These are phyloP conservation scores for Digitaria exilis DNA, from an alignment of 202 grass and related monocot species.

Conservation along the genomic window DNA sequence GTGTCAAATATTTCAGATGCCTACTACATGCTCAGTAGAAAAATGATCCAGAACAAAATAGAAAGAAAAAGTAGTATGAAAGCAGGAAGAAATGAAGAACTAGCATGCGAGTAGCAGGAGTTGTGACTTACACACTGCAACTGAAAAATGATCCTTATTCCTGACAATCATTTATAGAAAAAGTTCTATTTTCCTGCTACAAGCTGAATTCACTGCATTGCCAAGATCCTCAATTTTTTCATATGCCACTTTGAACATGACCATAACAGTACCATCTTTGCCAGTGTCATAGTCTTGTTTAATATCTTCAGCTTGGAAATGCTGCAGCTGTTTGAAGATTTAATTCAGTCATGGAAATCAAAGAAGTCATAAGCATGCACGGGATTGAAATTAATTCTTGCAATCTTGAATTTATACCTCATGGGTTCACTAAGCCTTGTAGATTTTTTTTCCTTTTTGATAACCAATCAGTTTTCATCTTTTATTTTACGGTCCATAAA, in stretches of 20 bases:
- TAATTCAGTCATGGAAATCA: slow-evolving; percentile 11
- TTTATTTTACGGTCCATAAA: background rate
- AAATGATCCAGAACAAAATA: slow-evolving; percentile 22
- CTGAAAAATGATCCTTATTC: background rate
- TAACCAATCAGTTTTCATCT: slow-evolving; percentile 2
- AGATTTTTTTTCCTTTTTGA: background rate
- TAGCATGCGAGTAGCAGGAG: background rate
- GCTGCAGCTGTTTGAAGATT: slow-evolving; percentile 68
- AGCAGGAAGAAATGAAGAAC: background rate
- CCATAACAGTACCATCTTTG: slow-evolving; percentile 81
- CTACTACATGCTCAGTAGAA: slow-evolving; percentile 1
- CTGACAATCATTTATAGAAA: slow-evolving; percentile 36
- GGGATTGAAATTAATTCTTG: background rate
- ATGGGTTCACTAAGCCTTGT: background rate
- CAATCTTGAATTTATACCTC: background rate
- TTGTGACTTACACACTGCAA: slow-evolving; percentile 3
- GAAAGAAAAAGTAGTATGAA: background rate
- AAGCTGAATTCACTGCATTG: slow-evolving; percentile 81
- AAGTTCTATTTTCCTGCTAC: slow-evolving; percentile 82
- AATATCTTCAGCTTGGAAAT: slow-evolving; percentile 91
- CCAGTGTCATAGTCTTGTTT: slow-evolving; percentile 94
- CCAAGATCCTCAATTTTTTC: slow-evolving; percentile 78
- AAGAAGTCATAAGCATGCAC: slow-evolving; percentile 8
- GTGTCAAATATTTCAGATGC: slow-evolving; percentile 31
- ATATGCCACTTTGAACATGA: slow-evolving; percentile 84